phyloP scores from a whole-genome alignment of 2,329 filamentous ascomycete species.

The Sporothrix luriei region DNA sequence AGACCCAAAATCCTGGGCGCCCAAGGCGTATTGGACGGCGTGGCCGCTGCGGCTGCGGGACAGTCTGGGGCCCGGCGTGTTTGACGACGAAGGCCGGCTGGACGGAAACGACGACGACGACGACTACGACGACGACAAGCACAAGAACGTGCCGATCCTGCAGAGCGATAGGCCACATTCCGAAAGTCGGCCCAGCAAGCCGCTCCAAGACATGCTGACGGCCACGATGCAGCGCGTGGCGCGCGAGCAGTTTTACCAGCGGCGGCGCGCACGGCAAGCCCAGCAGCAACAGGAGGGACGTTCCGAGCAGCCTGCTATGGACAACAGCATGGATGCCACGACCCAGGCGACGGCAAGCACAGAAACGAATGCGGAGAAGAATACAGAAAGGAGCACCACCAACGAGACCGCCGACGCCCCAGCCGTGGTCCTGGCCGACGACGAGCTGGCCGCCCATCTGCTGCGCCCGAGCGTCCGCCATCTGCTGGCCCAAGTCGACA shows the following conservation, averaged over 20 bases:
- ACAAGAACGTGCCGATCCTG: constrained; percentile 40
- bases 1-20: constrained; percentile 50
- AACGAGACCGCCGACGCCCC: not conserved
- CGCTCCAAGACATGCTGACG: constrained; percentile 68
- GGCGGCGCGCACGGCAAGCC: not conserved
- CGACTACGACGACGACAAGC: constrained; percentile 49
- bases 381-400: not conserved
- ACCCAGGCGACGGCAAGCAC: no score
- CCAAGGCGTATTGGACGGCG: constrained; percentile 71
- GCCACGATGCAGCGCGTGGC: constrained; percentile 67
- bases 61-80: constrained; percentile 11
- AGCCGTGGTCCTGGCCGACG: constrained; percentile 66
- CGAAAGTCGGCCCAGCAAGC: constrained; percentile 36
- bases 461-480: constrained; percentile 71
- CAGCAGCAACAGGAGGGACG: not conserved
- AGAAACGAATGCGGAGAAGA: no score
- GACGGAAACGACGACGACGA: no score
- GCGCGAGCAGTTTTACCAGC: constrained; percentile 61
- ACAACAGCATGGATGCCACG: not conserved
- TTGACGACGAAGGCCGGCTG: constrained; percentile 37
- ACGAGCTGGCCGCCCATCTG: constrained; percentile 65
- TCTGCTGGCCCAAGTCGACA: constrained; percentile 69
- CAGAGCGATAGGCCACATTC: constrained; percentile 45
- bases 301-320: not conserved
- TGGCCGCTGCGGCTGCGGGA: constrained; percentile 67